Percentiles rank a stretch among this genome's conserved stretches.
phyloP scores from a whole-genome alignment of 2,329 filamentous ascomycete species.

The Monilinia aucupariae region DNA sequence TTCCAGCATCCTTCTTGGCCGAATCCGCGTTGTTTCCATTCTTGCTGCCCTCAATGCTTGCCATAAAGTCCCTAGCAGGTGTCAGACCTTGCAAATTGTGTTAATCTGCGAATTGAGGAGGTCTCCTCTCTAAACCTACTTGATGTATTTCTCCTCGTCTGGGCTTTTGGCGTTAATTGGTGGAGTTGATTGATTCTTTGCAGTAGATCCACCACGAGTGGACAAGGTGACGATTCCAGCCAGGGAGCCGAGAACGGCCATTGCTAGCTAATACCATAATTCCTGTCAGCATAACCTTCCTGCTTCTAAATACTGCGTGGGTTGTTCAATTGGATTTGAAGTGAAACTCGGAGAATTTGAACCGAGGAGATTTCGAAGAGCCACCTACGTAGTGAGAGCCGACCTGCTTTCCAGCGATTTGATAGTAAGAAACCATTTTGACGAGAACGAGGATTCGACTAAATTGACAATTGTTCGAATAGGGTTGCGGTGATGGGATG shows the following conservation, averaged over 20 bases:
- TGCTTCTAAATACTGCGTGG: not conserved
- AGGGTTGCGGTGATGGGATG: not conserved
- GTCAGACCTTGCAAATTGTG: not conserved
- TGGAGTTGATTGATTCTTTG: slow-evolving; percentile 31
- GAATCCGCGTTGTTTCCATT: slow-evolving; percentile 15
- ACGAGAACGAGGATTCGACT: slow-evolving; percentile 9
- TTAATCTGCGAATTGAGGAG: not conserved
- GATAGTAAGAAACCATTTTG: slow-evolving; percentile 35
- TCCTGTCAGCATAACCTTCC: slow-evolving; percentile 21
- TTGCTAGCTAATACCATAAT: slow-evolving; percentile 31
- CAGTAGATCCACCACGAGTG: slow-evolving; percentile 28
- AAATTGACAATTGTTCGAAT: not conserved
- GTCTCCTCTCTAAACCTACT: slow-evolving; percentile 27
- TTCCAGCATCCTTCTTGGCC: slow-evolving; percentile 15
- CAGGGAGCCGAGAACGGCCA: slow-evolving; percentile 30
- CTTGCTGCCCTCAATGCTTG: slow-evolving; percentile 28
- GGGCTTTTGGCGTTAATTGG: slow-evolving; percentile 35
- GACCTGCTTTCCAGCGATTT: slow-evolving; percentile 34
- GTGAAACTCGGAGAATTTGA: slow-evolving; percentile 21
- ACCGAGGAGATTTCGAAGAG: not conserved
- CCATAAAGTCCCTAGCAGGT: slow-evolving; percentile 17
- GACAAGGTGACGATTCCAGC: slow-evolving; percentile 21
- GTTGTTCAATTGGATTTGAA: slow-evolving; percentile 18
- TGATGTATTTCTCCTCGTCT: slow-evolving; percentile 37
- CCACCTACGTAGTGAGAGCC: slow-evolving; percentile 35